A percentile compares a stretch with the other conserved stretches of the same genome.
Conservation (phyloP, 495 filamentous ascomycete species). For the Hypoxylon intermedium region DNA sequence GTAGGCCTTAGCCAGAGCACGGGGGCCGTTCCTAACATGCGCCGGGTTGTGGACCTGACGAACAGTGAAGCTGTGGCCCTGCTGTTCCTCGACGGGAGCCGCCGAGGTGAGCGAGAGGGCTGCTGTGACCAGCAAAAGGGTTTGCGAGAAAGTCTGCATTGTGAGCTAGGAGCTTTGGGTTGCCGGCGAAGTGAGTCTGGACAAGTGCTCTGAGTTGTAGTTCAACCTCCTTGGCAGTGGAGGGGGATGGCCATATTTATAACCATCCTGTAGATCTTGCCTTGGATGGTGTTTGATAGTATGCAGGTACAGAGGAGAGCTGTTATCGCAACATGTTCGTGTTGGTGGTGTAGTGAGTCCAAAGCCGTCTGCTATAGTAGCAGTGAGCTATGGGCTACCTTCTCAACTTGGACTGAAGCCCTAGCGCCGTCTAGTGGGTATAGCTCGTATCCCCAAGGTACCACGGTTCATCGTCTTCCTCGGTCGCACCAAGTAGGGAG, state of each 20-base stretch:
- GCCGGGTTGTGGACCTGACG: conserved; percentile 9
- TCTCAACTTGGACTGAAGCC: conserved; percentile 2
- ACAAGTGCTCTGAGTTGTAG: background rate
- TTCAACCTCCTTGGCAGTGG: background rate
- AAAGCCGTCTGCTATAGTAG: background rate
- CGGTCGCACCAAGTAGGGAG: background rate
- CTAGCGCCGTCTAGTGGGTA: background rate
- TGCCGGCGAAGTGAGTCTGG: background rate
- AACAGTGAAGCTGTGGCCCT: conserved; percentile 4
- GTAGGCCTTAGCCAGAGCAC: conserved; percentile 63
- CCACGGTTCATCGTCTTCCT: background rate
- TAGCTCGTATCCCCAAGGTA: background rate
- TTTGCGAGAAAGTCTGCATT: background rate
- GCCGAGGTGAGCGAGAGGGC: background rate
- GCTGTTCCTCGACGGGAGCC: background rate
- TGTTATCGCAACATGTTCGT: background rate
- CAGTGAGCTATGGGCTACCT: background rate
- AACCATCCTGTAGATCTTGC: background rate
- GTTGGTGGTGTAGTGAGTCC: background rate
- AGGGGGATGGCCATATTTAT: conserved; percentile 2
- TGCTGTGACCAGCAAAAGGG: background rate
- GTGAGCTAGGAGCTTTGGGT: background rate
- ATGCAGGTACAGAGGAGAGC: background rate
- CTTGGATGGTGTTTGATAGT: background rate
- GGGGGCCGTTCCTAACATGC: conserved; percentile 55